Base-by-base conservation (phyloP, 768 basidiomycete genomes). In the Clitopilus hobsonii region DNA sequence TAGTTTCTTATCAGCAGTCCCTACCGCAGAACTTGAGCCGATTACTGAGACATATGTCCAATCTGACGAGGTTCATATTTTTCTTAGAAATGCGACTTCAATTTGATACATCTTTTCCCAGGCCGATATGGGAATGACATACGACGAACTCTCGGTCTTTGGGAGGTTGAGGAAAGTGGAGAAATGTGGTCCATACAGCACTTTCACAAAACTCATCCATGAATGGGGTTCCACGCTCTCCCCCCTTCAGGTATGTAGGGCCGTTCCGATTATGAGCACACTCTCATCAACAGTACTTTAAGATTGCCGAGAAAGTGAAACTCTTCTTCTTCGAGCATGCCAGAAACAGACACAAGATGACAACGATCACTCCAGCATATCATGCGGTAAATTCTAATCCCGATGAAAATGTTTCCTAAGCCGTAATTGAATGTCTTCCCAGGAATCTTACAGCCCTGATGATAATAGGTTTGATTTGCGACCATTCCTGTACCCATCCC, bases 71-170 rank as follows among this genome's bases (percentile, higher is more conserved):
- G 94, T 88, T 54, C 41, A 74, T 60, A 8, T 16, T 26, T 38
- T 18, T 30, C 22, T 23, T 16, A 41, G 52, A 27, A 38, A 49
- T 24, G 26, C 29, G 22, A 30, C 18, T 16, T 48, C 41, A 2
- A 53, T 62, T 25, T 51, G 32, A 49, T 60, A 47, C 49, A 47
- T 20, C 51, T 36, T n/a, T 8, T 10, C 29, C 25, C 30, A 93
- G 92, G 93, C 83, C 16, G 96, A 98, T 64, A 98, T 98, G 96
- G 96, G 96, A 7, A 98, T 98, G 97, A 97, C 96, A 0, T 98
- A 98, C 65, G 90, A 98, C 61, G 97, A 98, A 61, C 78, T 99
- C 18, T 95, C 93, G 10, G 83, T 93, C 18, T 96, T 94, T 61
- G 97, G 96, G 23, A 79, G 95, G 25, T 78, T 99, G 23, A 84